Evolutionary conservation across 2,329 filamentous ascomycete species (phyloP).

Genomic region (Aureobasidium subglaciale): DNA sequence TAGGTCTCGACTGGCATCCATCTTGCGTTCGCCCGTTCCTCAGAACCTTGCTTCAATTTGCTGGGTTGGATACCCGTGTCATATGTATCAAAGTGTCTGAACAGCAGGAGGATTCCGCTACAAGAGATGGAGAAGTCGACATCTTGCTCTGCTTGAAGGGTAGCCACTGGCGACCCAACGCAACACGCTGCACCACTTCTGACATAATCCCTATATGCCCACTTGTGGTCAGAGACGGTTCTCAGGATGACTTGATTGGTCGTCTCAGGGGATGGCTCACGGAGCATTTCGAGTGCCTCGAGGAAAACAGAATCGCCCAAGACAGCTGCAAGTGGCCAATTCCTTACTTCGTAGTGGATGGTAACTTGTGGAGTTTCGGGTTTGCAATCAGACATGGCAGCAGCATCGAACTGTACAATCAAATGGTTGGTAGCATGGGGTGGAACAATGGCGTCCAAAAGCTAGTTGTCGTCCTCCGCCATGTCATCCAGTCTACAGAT

Average conservation of each 20-base stretch:
- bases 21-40: not conserved
- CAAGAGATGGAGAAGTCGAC: not conserved
- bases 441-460: not conserved
- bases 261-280: not conserved
- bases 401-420: not conserved
- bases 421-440: not conserved
- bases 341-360: not conserved
- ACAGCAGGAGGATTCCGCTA: not conserved
- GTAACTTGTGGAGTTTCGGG: not conserved
- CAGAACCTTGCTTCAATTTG: not conserved
- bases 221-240: not conserved
- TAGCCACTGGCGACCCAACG: not conserved
- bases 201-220: not conserved
- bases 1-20: not conserved
- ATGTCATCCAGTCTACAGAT: not conserved
- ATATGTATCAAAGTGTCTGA: not conserved
- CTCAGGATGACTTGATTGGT: not conserved
- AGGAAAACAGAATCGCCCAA: not conserved
- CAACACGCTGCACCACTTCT: not conserved
- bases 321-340: not conserved
- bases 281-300: not conserved
- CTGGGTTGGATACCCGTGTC: not conserved
- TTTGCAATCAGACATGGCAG: not conserved
- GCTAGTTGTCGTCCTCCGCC: not conserved
- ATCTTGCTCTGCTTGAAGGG: not conserved